Base-by-base conservation (phyloP, 2,329 filamentous ascomycete species). In the Chaetomiaceae sp. region DNA sequence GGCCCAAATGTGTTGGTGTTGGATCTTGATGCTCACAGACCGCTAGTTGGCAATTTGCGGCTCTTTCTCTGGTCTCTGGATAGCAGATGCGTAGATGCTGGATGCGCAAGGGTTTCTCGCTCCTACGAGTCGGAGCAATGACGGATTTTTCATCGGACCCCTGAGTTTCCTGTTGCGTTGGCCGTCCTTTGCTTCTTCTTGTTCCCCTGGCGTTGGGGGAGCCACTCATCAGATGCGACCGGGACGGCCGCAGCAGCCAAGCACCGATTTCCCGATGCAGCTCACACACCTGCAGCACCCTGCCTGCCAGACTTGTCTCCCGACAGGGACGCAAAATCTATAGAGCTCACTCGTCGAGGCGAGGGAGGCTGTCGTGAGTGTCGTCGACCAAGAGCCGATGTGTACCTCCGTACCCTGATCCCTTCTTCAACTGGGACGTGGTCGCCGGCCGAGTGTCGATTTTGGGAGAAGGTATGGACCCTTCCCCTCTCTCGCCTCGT, bases 181-280 rank as follows among this genome's bases (percentile, higher is more conserved):
- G n/a, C 37, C 23, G 22, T 54, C 40, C 14, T 47, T 55, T 60
- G 47, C 53, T 61, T 59, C 47, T 59, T 56, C 22, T 4, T n/a
- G n/a, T 40, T 36, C 19, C 45, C 53, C 36, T 44, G 39, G 3
- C 42, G 49, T 29, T 48, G 14, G 11, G 36, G 46, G 17, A 33
- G 27, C 52, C 50, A 40, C 23, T 57, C 25, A 57, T 55, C 25
- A 57, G 46, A 50, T 20, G 49, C 49, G 36, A 38, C 54, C 58
- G 54, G 55, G 36, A 37, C 11, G 52, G 44, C 56, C 54, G 58
- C 55, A 54, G 51, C 46, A 55, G 57, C 57, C 59, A 61, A 59
- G 57, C 54, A 45, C 42, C 47, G 47, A 47, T 55, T 55, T 44
- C 45, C 53, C 46, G 39, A 42, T 61, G 42, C 46, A 50, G 31